These are phyloP conservation scores for Chaetomium tenue DNA, from an alignment of 495 filamentous ascomycete species.

Conservation along the genomic window DNA sequence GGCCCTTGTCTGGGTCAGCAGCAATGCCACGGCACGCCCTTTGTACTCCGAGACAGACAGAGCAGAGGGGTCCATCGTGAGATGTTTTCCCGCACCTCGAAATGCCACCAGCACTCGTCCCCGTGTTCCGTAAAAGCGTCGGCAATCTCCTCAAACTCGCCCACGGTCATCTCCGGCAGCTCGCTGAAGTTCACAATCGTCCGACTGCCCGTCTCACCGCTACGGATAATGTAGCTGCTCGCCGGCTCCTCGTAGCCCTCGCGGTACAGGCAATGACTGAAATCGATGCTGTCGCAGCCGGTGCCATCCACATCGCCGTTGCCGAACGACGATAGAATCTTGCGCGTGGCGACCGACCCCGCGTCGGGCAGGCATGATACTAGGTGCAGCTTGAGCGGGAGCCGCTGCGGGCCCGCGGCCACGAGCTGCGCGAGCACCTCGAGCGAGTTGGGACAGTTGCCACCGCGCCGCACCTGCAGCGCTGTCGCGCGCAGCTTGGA, in stretches of 20 bases:
- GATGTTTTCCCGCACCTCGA: conserved; percentile 54
- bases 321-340: conserved; percentile 45
- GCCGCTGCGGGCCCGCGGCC: conserved; percentile 12
- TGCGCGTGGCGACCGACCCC: conserved; percentile 36
- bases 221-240: conserved; percentile 70
- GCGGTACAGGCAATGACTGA: conserved; percentile 59
- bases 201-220: conserved; percentile 55
- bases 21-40: background rate
- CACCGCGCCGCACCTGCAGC: conserved; percentile 61
- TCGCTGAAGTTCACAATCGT: conserved; percentile 71
- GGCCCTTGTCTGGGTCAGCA: conserved; percentile 49
- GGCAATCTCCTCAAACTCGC: conserved; percentile 49
- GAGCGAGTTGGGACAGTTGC: conserved; percentile 69
- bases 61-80: no score
- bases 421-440: conserved; percentile 66
- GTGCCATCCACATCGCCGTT: background rate
- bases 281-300: conserved; percentile 27
- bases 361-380: conserved; percentile 42
- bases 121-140: conserved; percentile 9
- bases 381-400: conserved; percentile 37
- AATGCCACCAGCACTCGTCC: conserved; percentile 64
- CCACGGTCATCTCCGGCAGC: conserved; percentile 60
- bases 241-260: conserved; percentile 55
- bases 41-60: background rate
- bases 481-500: conserved; percentile 65